phyloP scores from a whole-genome alignment of 2,329 filamentous ascomycete species.

The Penicillium vulpinum region DNA sequence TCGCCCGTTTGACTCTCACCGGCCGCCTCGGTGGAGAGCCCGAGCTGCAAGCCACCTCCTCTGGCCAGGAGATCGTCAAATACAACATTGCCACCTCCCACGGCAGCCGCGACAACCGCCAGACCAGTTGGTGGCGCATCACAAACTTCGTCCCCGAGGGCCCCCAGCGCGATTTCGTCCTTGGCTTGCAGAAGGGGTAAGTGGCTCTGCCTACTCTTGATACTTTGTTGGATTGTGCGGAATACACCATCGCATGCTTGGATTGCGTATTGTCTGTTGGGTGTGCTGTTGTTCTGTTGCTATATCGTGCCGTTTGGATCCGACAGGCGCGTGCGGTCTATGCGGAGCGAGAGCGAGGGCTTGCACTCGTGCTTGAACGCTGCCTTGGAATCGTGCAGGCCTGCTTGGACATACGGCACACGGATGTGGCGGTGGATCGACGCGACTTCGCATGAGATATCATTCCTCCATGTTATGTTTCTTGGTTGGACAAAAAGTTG shows the following conservation, averaged over 20 bases:
- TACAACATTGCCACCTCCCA: conserved; percentile 72
- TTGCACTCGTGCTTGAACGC: background rate
- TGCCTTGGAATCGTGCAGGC: too few relatives aligned
- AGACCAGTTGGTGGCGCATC: conserved; percentile 84
- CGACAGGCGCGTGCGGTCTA: background rate
- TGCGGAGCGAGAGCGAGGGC: background rate
- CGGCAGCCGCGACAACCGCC: conserved; percentile 68
- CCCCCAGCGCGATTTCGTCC: conserved; percentile 69
- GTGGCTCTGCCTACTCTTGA: conserved; percentile 45
- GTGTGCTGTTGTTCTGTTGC: background rate
- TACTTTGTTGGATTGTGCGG: background rate
- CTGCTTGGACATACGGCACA: background rate
- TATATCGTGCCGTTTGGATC: background rate
- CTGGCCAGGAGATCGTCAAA: conserved; percentile 70
- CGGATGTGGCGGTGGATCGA: background rate
- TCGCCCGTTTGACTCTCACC: conserved; percentile 82
- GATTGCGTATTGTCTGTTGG: background rate
- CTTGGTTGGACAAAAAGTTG: background rate
- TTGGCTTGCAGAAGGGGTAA: conserved; percentile 80
- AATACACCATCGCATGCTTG: background rate
- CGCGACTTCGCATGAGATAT: background rate
- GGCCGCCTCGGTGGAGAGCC: conserved; percentile 80
- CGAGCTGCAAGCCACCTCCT: conserved; percentile 69
- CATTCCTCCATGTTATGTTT: background rate
- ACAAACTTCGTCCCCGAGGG: conserved; percentile 68